These are phyloP conservation scores for Penicillium daleae DNA, from an alignment of 495 filamentous ascomycete species.

Conservation along the genomic window DNA sequence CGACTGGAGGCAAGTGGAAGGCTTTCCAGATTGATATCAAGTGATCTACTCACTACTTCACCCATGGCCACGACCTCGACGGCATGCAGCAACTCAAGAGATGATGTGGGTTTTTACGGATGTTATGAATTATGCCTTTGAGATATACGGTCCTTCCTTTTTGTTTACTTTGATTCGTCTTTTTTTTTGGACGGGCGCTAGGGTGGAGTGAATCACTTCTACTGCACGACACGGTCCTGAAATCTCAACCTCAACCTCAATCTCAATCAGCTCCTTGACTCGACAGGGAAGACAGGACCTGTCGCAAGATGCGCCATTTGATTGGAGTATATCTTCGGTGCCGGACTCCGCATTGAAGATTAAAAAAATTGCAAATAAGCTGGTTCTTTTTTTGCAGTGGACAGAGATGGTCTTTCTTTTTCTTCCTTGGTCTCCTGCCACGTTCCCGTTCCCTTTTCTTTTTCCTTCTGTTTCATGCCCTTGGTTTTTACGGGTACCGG, in stretches of 20 bases:
- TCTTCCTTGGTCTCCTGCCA: constrained; percentile 11
- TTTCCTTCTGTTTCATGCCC: constrained; percentile 1
- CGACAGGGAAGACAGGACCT: constrained; percentile 12
- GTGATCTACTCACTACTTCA: constrained; percentile 29
- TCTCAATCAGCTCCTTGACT: not conserved
- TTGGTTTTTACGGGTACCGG: constrained; percentile 11
- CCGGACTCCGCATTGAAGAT: constrained; percentile 24
- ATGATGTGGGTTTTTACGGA: constrained; percentile 34
- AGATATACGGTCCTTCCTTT: constrained; percentile 29
- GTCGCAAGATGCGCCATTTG: constrained; percentile 13
- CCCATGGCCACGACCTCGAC: not conserved
- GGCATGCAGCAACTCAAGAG: constrained; percentile 16
- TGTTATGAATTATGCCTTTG: constrained; percentile 44
- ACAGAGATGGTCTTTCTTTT: constrained; percentile 16
- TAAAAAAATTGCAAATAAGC: constrained; percentile 30
- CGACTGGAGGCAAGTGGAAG: constrained; percentile 56
- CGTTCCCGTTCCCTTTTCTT: constrained; percentile 1
- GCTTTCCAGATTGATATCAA: constrained; percentile 58
- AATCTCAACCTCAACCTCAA: too few relatives aligned
- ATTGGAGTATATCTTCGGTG: constrained; percentile 21
- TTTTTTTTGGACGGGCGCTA: not conserved
- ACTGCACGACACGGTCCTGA: not conserved
- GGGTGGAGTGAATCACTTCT: not conserved
- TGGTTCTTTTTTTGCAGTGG: constrained; percentile 29
- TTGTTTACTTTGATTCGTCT: constrained; percentile 16